These are phyloP conservation scores for Yamadazyma paraphyllophila DNA, from an alignment of 805 yeast genomes.

Conservation along the genomic window DNA sequence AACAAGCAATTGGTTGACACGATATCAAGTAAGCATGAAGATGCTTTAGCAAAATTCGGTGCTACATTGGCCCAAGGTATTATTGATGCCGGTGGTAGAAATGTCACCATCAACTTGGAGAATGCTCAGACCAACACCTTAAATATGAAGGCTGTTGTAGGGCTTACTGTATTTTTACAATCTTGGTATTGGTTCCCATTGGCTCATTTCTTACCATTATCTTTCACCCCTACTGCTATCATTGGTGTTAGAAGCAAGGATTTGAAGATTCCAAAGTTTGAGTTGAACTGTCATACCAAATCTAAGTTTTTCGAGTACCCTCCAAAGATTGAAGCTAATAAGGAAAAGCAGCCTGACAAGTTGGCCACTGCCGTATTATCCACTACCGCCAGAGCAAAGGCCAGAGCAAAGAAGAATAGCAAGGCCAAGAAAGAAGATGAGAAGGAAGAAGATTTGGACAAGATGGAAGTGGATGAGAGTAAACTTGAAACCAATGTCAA, in stretches of 20 bases:
- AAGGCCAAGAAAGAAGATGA: conserved; percentile 51
- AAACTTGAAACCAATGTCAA: conserved; percentile 17
- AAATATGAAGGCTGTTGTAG: conserved; percentile 88
- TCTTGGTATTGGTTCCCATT: conserved; percentile 99
- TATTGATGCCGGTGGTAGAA: conserved; percentile 97
- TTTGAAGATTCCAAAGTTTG: conserved; percentile 81
- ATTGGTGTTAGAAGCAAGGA: conserved; percentile 78
- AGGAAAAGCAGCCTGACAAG: conserved; percentile 82
- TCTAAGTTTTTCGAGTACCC: conserved; percentile 84
- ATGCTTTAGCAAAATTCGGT: conserved; percentile 95
- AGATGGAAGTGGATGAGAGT: conserved; percentile 41
- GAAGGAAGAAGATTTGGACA: conserved; percentile 36
- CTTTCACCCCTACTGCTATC: conserved; percentile 89
- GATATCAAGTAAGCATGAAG: conserved; percentile 88
- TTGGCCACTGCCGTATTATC: conserved; percentile 91
- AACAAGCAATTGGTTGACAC: conserved; percentile 72
- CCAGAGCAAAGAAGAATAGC: conserved; percentile 71
- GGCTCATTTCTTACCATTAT: conserved; percentile 86
- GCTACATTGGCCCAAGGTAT: conserved; percentile 97
- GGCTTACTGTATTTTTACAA: conserved; percentile 84
- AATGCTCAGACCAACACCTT: conserved; percentile 85
- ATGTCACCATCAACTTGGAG: conserved; percentile 90
- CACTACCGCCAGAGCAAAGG: conserved; percentile 91
- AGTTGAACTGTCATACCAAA: conserved; percentile 76
- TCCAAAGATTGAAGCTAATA: conserved; percentile 76